These are phyloP conservation scores for Plasmodium gaboni DNA, from an alignment of 169 alveolate genomes.

Conservation along the genomic window DNA sequence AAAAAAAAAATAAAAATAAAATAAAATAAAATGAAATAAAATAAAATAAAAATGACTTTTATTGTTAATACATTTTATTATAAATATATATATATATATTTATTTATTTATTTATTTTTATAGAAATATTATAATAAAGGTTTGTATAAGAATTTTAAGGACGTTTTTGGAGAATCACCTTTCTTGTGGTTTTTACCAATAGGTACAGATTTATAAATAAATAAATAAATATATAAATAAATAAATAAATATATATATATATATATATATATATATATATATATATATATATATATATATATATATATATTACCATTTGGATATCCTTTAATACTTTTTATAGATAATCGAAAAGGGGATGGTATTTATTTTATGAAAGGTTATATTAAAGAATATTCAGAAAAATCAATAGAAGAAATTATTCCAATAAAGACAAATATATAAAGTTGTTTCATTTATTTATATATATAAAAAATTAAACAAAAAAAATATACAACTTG, in stretches of 20 bases:
- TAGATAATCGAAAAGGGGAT: conserved; percentile 63
- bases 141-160: conserved; percentile 56
- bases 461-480: too few relatives aligned
- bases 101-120: not conserved
- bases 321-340: not conserved
- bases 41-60: too few relatives aligned
- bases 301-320: not conserved
- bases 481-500: too few relatives aligned
- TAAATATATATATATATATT: too few relatives aligned
- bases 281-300: not conserved
- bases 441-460: too few relatives aligned
- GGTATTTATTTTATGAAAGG: conserved; percentile 51
- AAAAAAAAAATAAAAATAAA: too few relatives aligned
- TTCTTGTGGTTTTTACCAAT: conserved; percentile 77
- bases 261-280: not conserved
- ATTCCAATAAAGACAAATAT: conserved; percentile 38
- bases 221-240: not conserved
- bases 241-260: not conserved
- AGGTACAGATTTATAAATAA: conserved; percentile 29
- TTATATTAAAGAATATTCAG: conserved; percentile 26
- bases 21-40: too few relatives aligned
- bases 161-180: conserved; percentile 72
- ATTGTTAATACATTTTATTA: too few relatives aligned
- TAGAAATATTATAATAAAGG: conserved; percentile 75
- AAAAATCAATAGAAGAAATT: conserved; percentile 39